These are phyloP conservation scores for Chlorella ohadii DNA, from an alignment of 139 green algal species.

Conservation along the genomic window DNA sequence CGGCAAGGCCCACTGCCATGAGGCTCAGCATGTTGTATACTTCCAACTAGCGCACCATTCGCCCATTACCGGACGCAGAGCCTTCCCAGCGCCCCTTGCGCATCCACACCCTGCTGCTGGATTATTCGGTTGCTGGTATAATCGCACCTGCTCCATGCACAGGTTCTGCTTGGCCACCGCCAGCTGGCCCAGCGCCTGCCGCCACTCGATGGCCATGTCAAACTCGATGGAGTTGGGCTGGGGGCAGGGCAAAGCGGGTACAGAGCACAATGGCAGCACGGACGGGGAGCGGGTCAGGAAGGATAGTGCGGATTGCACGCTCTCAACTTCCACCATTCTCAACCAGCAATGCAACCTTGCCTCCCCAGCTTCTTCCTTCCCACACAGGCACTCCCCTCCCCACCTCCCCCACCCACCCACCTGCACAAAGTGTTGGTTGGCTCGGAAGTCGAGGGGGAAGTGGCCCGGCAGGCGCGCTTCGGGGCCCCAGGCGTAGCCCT, in stretches of 20 bases:
- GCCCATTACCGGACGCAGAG: no score
- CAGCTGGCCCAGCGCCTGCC: slow-evolving; percentile 6
- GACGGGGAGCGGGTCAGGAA: not conserved
- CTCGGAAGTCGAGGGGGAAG: not conserved
- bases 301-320: no score
- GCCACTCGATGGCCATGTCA: slow-evolving; percentile 38
- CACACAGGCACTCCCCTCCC: no score
- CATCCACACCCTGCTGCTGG: no score
- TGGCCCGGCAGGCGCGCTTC: slow-evolving; percentile 21
- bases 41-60: no score
- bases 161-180: slow-evolving; percentile 1
- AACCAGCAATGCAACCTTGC: no score
- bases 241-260: not conserved
- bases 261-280: not conserved
- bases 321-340: no score
- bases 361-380: no score
- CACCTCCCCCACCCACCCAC: not conserved
- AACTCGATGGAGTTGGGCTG: slow-evolving; percentile 44
- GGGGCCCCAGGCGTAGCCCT: slow-evolving; percentile 20
- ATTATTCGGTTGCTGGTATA: not conserved
- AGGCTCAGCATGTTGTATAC: no score
- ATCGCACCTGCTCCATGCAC: slow-evolving; percentile 7
- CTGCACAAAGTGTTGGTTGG: slow-evolving; percentile 41
- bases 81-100: no score
- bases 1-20: no score